phyloP scores from a whole-genome alignment of 2,329 filamentous ascomycete species.

The Alternaria sp. region DNA sequence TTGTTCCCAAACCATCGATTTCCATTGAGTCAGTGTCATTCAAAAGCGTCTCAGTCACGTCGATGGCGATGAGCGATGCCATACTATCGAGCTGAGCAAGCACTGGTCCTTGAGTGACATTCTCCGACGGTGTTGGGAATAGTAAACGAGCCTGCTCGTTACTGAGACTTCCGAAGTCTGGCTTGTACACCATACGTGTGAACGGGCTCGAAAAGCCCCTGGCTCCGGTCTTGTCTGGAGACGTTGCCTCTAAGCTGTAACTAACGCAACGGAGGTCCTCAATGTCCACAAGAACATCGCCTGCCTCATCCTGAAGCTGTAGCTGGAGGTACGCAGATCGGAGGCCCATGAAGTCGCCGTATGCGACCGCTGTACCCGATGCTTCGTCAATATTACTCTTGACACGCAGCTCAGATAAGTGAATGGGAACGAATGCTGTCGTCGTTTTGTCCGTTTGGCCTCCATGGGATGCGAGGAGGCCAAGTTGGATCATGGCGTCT shows the following conservation, averaged over 20 bases:
- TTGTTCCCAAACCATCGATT: not conserved
- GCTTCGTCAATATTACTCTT: not conserved
- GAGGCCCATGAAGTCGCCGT: not conserved
- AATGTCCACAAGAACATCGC: not conserved
- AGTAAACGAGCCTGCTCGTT: not conserved
- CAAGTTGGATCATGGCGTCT: slow-evolving; percentile 40
- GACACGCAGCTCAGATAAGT: not conserved
- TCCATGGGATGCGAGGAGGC: slow-evolving; percentile 19
- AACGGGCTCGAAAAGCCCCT: not conserved
- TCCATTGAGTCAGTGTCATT: not conserved
- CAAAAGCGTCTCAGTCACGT: not conserved
- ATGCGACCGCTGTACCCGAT: not conserved
- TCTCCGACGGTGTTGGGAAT: not conserved
- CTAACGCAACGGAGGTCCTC: not conserved
- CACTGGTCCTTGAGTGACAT: not conserved
- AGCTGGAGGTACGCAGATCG: not conserved
- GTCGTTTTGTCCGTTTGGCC: slow-evolving; percentile 15
- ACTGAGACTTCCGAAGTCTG: not conserved
- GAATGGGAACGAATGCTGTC: slow-evolving; percentile 18
- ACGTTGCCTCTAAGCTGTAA: not conserved
- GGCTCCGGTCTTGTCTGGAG: not conserved
- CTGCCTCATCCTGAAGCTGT: not conserved
- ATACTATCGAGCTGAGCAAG: not conserved
- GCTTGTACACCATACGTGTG: not conserved
- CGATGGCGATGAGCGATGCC: not conserved